These are phyloP conservation scores for Starmerella powellii DNA, from an alignment of 805 yeast species.

Conservation along the genomic window DNA sequence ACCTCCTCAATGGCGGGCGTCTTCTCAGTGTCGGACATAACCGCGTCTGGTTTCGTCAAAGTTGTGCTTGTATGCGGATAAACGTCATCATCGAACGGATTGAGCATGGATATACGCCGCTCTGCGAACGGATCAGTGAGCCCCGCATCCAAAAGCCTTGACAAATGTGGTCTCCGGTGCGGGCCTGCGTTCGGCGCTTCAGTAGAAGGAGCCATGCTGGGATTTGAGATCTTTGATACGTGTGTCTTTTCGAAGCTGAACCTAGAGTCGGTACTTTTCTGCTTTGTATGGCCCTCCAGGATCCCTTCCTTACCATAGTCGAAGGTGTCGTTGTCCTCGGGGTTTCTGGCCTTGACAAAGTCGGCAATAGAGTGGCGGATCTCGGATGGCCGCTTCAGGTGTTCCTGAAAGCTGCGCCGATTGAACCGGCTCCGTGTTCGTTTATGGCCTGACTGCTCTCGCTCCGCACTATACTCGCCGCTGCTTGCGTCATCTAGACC, in stretches of 20 bases:
- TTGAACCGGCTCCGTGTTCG: neutral
- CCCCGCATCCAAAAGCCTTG: slow-evolving; percentile 11
- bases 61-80: neutral
- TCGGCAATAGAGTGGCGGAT: slow-evolving; percentile 2
- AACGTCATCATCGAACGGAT: slow-evolving; percentile 9
- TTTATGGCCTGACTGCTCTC: no score
- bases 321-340: slow-evolving; percentile 9
- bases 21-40: neutral
- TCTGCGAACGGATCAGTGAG: slow-evolving; percentile 8
- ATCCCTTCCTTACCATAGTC: slow-evolving; percentile 14
- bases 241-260: neutral
- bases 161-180: neutral
- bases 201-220: neutral
- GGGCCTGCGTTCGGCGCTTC: neutral
- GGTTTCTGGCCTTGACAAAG: slow-evolving; percentile 11
- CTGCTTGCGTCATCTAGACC: no score
- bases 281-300: neutral
- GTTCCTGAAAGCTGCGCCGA: neutral
- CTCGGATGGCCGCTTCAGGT: neutral
- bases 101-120: slow-evolving; percentile 6
- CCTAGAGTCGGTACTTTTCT: neutral
- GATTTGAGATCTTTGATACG: no score
- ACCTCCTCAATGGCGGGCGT: neutral
- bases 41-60: neutral
- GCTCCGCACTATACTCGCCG: no score